Evolutionary conservation across 176 grass and related monocot genomes (phyloP).

Genomic region (Zea luxurians): DNA sequence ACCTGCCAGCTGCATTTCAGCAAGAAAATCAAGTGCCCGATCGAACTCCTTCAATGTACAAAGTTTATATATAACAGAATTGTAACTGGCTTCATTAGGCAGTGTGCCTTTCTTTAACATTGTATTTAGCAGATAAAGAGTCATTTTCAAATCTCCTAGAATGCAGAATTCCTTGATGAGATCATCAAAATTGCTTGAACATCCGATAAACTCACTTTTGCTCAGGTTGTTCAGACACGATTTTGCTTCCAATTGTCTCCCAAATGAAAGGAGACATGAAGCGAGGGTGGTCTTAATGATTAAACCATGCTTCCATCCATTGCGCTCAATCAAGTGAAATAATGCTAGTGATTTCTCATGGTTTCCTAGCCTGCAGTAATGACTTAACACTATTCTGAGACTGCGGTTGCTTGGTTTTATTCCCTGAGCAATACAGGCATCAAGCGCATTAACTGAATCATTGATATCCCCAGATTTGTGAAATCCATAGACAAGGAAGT

Average conservation of each 20-base stretch:
- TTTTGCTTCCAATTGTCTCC: slow-evolving; percentile 66
- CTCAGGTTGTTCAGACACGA: slow-evolving; percentile 46
- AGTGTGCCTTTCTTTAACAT: slow-evolving; percentile 68
- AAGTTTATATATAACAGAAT: slow-evolving; percentile 49
- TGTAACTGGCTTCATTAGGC: slow-evolving; percentile 71
- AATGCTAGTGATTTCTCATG: slow-evolving; percentile 71
- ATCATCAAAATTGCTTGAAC: slow-evolving; percentile 44
- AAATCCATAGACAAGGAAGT: slow-evolving; percentile 87
- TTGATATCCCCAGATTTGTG: slow-evolving; percentile 62
- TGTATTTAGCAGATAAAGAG: slow-evolving; percentile 68
- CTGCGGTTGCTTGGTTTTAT: slow-evolving; percentile 74
- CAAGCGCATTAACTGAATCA: slow-evolving; percentile 58
- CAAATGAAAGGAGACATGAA: slow-evolving; percentile 57
- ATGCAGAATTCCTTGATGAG: slow-evolving; percentile 68
- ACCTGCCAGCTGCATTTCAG: slow-evolving; percentile 66
- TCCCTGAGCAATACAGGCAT: slow-evolving; percentile 64
- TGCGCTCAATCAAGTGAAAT: slow-evolving; percentile 54
- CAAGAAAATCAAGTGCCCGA: slow-evolving; percentile 60
- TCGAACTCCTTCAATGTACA: slow-evolving; percentile 61
- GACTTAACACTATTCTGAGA: slow-evolving; percentile 74
- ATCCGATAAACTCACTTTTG: slow-evolving; percentile 42
- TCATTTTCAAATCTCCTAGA: slow-evolving; percentile 51
- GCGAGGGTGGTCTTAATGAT: slow-evolving; percentile 47
- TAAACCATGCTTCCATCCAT: slow-evolving; percentile 71
- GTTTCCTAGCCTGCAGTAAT: slow-evolving; percentile 59